Conservation (phyloP, 345 rosid species). For the Eutrema yunnanense region DNA sequence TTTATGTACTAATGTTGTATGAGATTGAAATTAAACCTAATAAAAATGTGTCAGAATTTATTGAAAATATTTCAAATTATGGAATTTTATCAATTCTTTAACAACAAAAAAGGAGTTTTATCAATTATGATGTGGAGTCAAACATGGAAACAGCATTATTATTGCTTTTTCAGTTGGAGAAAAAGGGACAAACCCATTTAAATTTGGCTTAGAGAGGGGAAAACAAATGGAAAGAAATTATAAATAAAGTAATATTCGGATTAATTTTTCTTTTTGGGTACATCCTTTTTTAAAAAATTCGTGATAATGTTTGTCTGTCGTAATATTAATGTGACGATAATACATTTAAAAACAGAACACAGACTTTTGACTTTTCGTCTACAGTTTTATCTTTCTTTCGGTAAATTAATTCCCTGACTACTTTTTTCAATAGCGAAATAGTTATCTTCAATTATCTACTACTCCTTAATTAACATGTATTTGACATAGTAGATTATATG, state of each 20-base stretch:
- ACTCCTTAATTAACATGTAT: too few relatives aligned
- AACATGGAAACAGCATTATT: slow-evolving; percentile 15
- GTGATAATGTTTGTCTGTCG: neutral
- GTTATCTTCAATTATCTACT: too few relatives aligned
- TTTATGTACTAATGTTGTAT: neutral
- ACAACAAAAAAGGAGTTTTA: too few relatives aligned
- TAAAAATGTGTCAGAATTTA: neutral
- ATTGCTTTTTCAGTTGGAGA: slow-evolving; percentile 11
- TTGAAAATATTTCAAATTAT: neutral
- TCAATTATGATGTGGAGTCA: neutral
- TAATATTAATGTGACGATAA: neutral
- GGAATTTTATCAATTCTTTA: neutral
- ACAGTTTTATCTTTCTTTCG: neutral
- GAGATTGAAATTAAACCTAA: neutral
- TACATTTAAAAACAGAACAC: neutral
- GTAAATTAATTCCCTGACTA: neutral
- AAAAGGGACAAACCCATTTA: slow-evolving; percentile 15
- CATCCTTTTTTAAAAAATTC: neutral
- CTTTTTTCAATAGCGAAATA: neutral
- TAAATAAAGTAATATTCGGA: too few relatives aligned
- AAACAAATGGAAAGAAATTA: too few relatives aligned
- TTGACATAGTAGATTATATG: too few relatives aligned
- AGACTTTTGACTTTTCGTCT: neutral
- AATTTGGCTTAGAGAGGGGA: neutral
- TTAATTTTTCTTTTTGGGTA: too few relatives aligned